Evolutionary conservation across 345 rosid genomes (phyloP), one percentile per base, ranked within the genome.

Genomic region (Hibiscus trionum): DNA sequence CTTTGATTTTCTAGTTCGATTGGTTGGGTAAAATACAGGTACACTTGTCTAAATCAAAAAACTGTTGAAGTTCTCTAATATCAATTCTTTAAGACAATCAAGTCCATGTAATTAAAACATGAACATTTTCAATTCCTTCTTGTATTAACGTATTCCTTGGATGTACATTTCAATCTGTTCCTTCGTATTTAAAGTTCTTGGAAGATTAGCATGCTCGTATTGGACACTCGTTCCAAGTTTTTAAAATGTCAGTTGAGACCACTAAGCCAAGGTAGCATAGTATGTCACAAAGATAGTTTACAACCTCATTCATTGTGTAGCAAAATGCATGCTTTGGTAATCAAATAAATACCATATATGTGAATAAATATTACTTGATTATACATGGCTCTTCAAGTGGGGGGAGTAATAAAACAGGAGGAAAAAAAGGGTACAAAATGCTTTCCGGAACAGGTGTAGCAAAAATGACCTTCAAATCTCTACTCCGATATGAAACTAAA

Each of bases 31-130:
- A 21, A n/a, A n/a, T n/a, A n/a, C n/a, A 86, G 90, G 77, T 87
- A 89, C 69, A 87, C 86, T 11, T 86, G 90, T 66, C 77, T 89
- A 63, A 86, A 87, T 79, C 88, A 86, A 79, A 84, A 87, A 61
- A 86, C 81, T 2, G 27, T 87, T 62, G 91, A 87, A 77, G 84
- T 87, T 33, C 59, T 62, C 68, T 57, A 10, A 33, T 33, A 2
- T 1, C n/a, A 14, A 14, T 62, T 16, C 12, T 49, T 71, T 70
- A 15, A 2, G 57, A 55, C 39, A 29, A 64, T 46, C 39, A 35
- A 33, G 24, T 56, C 62, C 67, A 37, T 37, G 17, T 12, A 50
- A 65, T 31, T 46, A 15, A 21, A 44, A 58, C 42, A 50, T n/a
- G 31, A 5, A 33, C 6, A 33, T 33, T 6, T 35, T 35, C 8